Conservation (phyloP, 2,329 filamentous ascomycete genomes). For the Cryphonectria radicalis region DNA sequence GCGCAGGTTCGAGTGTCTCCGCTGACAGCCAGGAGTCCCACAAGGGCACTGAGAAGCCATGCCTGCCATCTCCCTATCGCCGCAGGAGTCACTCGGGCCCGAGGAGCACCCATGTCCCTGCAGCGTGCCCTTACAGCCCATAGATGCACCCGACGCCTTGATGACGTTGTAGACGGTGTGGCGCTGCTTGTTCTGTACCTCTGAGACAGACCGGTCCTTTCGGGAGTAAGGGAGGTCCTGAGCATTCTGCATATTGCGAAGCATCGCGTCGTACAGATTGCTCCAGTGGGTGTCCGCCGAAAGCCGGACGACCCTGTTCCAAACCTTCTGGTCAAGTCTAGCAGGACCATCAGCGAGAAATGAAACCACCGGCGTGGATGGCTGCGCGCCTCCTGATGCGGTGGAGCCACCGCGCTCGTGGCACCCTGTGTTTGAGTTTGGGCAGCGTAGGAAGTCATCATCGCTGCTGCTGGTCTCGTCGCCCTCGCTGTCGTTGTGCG, state of each 20-base stretch:
- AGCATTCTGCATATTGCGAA: background rate
- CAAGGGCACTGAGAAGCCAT: background rate
- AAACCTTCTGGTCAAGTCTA: background rate
- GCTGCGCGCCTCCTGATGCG: background rate
- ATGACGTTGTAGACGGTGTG: background rate
- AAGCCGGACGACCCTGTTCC: background rate
- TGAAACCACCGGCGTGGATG: background rate
- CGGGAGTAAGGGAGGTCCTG: background rate
- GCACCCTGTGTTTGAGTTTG: background rate
- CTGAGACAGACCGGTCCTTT: background rate
- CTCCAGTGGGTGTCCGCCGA: constrained; percentile 3
- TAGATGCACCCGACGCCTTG: background rate
- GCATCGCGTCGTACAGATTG: background rate
- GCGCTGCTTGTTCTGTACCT: background rate
- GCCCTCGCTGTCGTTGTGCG: background rate
- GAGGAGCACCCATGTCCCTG: background rate
- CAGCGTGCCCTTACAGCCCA: background rate
- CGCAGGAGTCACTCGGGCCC: background rate
- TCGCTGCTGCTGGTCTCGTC: background rate
- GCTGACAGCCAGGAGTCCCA: background rate
- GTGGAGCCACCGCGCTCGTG: background rate
- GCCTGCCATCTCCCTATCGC: background rate
- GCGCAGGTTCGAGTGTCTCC: background rate
- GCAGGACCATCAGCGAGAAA: background rate
- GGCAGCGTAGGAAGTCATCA: background rate